Conservation (phyloP, 1,284 basidiomycete genomes). For the Irpex lacteus region DNA sequence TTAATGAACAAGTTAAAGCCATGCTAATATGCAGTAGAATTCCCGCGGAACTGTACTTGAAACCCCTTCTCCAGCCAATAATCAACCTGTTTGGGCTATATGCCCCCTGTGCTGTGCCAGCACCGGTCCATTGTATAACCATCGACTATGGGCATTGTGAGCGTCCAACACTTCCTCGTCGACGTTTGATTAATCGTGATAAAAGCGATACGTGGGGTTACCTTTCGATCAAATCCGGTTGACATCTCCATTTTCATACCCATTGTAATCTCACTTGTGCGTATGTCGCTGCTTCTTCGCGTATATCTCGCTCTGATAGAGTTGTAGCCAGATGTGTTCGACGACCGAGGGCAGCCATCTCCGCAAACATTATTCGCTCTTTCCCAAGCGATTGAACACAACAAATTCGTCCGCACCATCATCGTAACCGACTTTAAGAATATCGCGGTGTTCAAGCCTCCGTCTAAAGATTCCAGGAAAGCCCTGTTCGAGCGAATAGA, state of each 20-base stretch:
- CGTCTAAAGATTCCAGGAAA: not conserved
- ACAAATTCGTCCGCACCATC: not conserved
- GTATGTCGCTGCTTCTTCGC: not conserved
- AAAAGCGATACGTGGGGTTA: not conserved
- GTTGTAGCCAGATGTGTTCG: not conserved
- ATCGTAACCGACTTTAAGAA: conserved; percentile 7
- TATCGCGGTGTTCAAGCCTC: not conserved
- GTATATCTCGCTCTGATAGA: not conserved
- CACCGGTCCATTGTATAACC: not conserved
- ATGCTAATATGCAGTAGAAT: not conserved
- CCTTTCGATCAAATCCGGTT: not conserved
- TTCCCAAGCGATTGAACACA: not conserved
- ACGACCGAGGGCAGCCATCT: not conserved
- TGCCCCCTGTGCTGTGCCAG: not conserved
- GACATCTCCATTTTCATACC: not conserved
- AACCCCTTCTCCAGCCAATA: not conserved
- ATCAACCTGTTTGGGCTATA: not conserved
- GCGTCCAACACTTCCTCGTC: not conserved
- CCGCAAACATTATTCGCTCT: not conserved
- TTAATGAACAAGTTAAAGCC: not conserved
- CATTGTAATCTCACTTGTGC: not conserved
- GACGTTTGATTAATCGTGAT: not conserved
- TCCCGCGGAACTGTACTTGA: not conserved
- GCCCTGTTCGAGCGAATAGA: not conserved
- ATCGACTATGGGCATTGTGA: not conserved